Conservation (phyloP, 805 yeast genomes). For the Yamadazyma takamatsuzukensis region DNA sequence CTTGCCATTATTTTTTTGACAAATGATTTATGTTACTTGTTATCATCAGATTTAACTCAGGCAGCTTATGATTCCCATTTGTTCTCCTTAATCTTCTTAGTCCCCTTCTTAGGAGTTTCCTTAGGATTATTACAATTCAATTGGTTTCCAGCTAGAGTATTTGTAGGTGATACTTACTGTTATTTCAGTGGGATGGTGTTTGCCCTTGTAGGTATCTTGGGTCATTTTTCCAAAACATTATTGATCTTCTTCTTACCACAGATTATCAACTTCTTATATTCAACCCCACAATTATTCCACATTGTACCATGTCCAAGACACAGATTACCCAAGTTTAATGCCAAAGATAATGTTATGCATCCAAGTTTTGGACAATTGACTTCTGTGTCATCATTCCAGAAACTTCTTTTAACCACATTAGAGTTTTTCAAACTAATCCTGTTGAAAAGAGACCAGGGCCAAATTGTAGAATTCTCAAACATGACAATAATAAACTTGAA, state of each 20-base stretch:
- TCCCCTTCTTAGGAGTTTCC: slow-evolving; percentile 87
- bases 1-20: slow-evolving; percentile 65
- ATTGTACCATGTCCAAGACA: slow-evolving; percentile 94
- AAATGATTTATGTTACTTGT: slow-evolving; percentile 73
- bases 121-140: slow-evolving; percentile 72
- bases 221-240: slow-evolving; percentile 93
- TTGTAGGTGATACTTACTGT: slow-evolving; percentile 98
- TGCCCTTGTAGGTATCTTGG: slow-evolving; percentile 93
- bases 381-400: slow-evolving; percentile 18
- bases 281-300: slow-evolving; percentile 87
- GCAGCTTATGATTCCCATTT: slow-evolving; percentile 77
- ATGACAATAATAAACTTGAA: slow-evolving; percentile 83
- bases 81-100: slow-evolving; percentile 70
- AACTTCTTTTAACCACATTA: slow-evolving; percentile 23
- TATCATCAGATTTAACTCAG: slow-evolving; percentile 35
- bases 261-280: slow-evolving; percentile 82
- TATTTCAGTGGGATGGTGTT: slow-evolving; percentile 98
- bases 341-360: slow-evolving; percentile 65
- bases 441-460: slow-evolving; percentile 18
- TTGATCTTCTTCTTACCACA: slow-evolving; percentile 86
- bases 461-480: slow-evolving; percentile 57
- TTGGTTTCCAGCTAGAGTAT: slow-evolving; percentile 88
- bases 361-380: slow-evolving; percentile 46
- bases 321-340: slow-evolving; percentile 77
- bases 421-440: slow-evolving; percentile 48